These are phyloP conservation scores for Alternaria sp. DNA, from an alignment of 2,329 filamentous ascomycete species.

Conservation along the genomic window DNA sequence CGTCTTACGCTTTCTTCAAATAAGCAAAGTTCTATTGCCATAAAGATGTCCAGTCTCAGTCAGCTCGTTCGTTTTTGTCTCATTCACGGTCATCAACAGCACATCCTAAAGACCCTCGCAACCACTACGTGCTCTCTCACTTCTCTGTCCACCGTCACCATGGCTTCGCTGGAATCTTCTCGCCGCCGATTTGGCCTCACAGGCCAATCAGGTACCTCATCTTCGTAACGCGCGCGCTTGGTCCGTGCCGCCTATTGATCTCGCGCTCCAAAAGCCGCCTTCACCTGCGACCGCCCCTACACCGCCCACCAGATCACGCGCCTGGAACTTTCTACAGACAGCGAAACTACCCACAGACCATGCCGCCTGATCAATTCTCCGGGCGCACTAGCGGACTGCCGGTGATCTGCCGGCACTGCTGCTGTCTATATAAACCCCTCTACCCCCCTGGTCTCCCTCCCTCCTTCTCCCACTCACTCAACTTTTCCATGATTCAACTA, in stretches of 20 bases:
- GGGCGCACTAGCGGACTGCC: not conserved
- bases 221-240: not conserved
- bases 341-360: conserved; percentile 1
- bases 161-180: not conserved
- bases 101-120: not conserved
- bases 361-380: not conserved
- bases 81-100: not conserved
- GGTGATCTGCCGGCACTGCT: conserved; percentile 3
- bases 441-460: not conserved
- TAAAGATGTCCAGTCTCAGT: not conserved
- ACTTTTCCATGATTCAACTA: not conserved
- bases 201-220: not conserved
- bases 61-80: not conserved
- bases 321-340: conserved; percentile 3
- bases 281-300: conserved; percentile 3
- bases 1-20: not conserved
- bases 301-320: not conserved
- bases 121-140: not conserved
- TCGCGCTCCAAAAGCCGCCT: conserved; percentile 2
- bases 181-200: not conserved
- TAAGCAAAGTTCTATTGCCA: not conserved
- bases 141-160: not conserved
- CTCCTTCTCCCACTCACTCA: conserved; percentile 3
- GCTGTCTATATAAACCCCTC: conserved; percentile 9
- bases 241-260: not conserved